Evolutionary conservation across 306 rosid genomes (phyloP).

Genomic region (Gynostemma pentaphyllum): DNA sequence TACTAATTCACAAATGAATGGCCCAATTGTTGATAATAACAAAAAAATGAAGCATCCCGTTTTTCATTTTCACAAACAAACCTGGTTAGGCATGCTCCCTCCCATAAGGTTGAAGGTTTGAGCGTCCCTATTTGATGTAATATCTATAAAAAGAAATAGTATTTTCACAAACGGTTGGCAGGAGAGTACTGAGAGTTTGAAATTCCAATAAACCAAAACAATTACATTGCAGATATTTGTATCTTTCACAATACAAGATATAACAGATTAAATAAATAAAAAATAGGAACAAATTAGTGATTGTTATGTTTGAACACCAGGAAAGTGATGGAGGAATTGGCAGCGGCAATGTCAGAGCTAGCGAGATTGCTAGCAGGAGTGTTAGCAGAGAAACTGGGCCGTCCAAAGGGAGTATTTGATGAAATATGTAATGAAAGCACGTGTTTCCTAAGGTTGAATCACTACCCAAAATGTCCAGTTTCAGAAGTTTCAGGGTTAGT

Average conservation of each 20-base stretch:
- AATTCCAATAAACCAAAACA: not conserved
- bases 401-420: constrained; percentile 31
- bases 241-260: not conserved
- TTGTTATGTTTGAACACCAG: constrained; percentile 17
- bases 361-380: constrained; percentile 54
- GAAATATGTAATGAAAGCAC: constrained; percentile 61
- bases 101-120: no score
- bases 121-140: no score
- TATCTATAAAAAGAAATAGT: no score
- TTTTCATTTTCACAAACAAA: no score
- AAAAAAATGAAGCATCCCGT: no score
- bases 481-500: constrained; percentile 58
- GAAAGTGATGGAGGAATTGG: constrained; percentile 59
- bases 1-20: no score
- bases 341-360: constrained; percentile 60
- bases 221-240: no score
- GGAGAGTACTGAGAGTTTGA: not conserved
- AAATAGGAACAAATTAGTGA: not conserved
- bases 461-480: constrained; percentile 61
- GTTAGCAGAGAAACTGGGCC: constrained; percentile 53
- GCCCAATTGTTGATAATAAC: no score
- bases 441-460: constrained; percentile 75
- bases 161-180: constrained; percentile 1
- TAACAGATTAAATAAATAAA: not conserved
- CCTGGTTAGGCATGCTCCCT: no score